Percentiles rank a stretch among this genome's conserved stretches.
phyloP scores from a whole-genome alignment of 768 basidiomycete genomes.

The Serendipita vermifera region DNA sequence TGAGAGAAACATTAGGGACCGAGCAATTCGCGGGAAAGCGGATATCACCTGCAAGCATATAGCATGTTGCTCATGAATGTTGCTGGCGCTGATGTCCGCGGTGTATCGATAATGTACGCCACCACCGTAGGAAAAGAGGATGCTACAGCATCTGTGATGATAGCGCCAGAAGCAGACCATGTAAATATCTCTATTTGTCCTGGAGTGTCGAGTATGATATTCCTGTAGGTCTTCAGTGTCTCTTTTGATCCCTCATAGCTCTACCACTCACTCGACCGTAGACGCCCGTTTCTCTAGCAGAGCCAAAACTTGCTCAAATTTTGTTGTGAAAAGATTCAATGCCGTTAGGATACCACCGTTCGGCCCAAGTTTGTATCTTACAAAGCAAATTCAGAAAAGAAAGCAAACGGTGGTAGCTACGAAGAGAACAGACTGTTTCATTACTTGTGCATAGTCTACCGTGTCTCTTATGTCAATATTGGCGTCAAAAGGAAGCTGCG shows the following conservation, averaged over 20 bases:
- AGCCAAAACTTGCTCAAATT: constrained; percentile 91
- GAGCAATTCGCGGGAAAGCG: constrained; percentile 6
- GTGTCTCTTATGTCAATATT: constrained; percentile 99
- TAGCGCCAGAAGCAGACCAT: constrained; percentile 97
- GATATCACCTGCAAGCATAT: constrained; percentile 81
- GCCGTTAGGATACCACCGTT: constrained; percentile 97
- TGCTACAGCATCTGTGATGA: constrained; percentile 95
- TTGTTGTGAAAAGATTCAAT: constrained; percentile 94
- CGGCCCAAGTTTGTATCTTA: constrained; percentile 94
- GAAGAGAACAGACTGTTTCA: constrained; percentile 77
- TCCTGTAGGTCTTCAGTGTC: constrained; percentile 33
- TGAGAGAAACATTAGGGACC: constrained; percentile 21
- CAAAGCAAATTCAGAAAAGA: background rate
- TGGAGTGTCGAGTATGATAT: constrained; percentile 92
- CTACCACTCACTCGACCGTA: constrained; percentile 58
- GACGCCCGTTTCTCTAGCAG: constrained; percentile 86
- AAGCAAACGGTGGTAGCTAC: constrained; percentile 15
- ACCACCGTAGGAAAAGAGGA: constrained; percentile 87
- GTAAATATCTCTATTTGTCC: constrained; percentile 99
- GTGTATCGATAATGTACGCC: constrained; percentile 96
- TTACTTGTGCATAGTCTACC: constrained; percentile 93
- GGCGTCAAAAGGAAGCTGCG: constrained; percentile 80
- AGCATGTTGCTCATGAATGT: constrained; percentile 99
- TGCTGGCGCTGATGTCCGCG: constrained; percentile 82
- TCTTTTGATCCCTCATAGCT: constrained; percentile 3